Evolutionary conservation across 805 yeast genomes (phyloP), one percentile per base, ranked within the genome.

Genomic region (Sugiyamaella qingdaonensis): DNA sequence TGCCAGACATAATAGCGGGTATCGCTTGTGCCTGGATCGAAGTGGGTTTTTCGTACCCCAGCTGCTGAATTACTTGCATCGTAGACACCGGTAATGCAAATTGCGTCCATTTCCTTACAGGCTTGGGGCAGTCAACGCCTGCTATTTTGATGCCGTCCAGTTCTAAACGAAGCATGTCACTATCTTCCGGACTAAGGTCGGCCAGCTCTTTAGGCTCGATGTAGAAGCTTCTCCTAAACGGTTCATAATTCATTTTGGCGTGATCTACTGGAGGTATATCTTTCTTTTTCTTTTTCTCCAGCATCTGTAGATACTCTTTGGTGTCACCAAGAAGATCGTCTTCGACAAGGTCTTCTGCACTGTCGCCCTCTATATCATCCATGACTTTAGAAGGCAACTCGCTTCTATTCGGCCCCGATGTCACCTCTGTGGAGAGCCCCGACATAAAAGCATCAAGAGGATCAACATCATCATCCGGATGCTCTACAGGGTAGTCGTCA

Each of bases 11-110:
- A 18, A 90, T 81, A 0, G 90, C 86, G 0, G 99, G 98, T 19
- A 91, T 75, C 0, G 97, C 90, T 62, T 90, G 97, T 0, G 90
- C 77, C 67, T 94, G 99, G 51, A 94, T 89, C 0, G 97, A 80
- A 0, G 97, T 88, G 0, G 98, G 96, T 1, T 70, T 64, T 0
- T 68, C 72, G 64, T 80, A 91, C 7, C 73, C 66, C 9, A 85
- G 66, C 2, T 77, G 73, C 1, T 73, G 72, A 5, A 92, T 71
- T 0, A 81, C 75, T 2, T 76, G 68, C 72, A 80, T 73, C 1
- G 84, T 74, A 1, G 76, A 73, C 0, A 80, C 69, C 0, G 95
- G 85, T 0, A 94, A 72, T 0, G 96, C 96, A 52, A 90, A 72
- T 56, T 88, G 92, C 2, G 86, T 74, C 95, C 97, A 92, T 51